Conservation (phyloP, 106 monocot species). For the Alisma plantagoaquatica region DNA sequence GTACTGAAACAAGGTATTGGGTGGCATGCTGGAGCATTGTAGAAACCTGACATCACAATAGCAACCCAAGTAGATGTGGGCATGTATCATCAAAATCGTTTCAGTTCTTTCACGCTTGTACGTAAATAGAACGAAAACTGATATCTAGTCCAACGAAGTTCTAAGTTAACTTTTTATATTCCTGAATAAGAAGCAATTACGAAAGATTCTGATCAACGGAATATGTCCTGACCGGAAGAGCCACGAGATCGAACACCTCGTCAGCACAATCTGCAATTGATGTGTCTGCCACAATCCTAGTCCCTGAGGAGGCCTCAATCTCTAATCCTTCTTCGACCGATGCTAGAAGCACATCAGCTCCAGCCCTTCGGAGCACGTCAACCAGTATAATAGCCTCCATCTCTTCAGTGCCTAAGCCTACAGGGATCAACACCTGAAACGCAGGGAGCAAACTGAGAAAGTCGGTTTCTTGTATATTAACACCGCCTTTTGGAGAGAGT, state of each 20-base stretch:
- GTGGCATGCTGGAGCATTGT: no score
- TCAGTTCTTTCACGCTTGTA: no score
- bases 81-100: no score
- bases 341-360: conserved; percentile 60
- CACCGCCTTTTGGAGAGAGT: not conserved
- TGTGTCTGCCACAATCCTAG: conserved; percentile 55
- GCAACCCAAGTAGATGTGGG: no score
- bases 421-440: conserved; percentile 60
- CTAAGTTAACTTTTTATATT: no score
- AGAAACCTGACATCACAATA: no score
- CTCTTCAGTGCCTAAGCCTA: conserved; percentile 85
- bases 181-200: no score
- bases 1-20: no score
- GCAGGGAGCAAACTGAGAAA: not conserved
- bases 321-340: conserved; percentile 63
- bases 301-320: conserved; percentile 57
- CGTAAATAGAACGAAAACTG: no score
- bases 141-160: no score
- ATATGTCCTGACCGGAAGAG: conserved; percentile 68
- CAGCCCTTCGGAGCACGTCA: conserved; percentile 73
- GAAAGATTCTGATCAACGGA: no score
- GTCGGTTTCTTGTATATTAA: not conserved
- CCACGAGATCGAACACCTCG: conserved; percentile 74
- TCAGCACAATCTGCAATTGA: conserved; percentile 43
- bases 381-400: conserved; percentile 86